Conservation (phyloP, 1,139 yeast genomes). For the Pneumocystis wakefieldiae region DNA sequence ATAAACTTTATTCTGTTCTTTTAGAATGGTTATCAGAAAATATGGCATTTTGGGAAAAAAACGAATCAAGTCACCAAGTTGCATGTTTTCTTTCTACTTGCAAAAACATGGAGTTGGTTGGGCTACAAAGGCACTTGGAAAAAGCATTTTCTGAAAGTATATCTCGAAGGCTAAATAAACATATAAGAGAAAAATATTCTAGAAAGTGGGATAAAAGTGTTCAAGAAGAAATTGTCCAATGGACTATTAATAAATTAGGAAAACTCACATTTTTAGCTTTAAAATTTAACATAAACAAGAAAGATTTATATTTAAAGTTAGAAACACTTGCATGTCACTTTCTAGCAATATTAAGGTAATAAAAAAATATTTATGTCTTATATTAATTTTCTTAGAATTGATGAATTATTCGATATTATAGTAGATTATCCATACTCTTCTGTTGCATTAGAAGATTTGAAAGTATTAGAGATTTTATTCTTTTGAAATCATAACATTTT, state of each 20-base stretch:
- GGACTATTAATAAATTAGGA: background rate
- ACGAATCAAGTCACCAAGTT: background rate
- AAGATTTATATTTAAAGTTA: background rate
- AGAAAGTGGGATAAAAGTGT: background rate
- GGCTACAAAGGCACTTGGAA: background rate
- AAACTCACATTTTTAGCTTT: background rate
- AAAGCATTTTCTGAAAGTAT: background rate
- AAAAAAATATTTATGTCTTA: background rate
- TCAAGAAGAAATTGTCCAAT: background rate
- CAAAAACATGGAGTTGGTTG: background rate
- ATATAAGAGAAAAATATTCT: background rate
- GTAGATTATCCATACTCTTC: conserved; percentile 42
- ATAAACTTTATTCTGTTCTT: background rate
- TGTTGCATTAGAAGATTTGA: conserved; percentile 50
- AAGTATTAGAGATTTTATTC: conserved; percentile 14
- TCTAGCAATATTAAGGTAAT: background rate
- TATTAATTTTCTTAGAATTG: conserved; percentile 28
- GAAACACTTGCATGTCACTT: conserved; percentile 1
- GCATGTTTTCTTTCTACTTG: background rate
- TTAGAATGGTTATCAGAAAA: background rate
- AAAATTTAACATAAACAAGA: background rate
- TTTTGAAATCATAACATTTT: background rate
- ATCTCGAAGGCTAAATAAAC: background rate
- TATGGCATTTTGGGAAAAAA: background rate
- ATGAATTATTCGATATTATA: conserved; percentile 54